Conservation (phyloP, 352 stramenopile species). For the Globisporangium spiculum region DNA sequence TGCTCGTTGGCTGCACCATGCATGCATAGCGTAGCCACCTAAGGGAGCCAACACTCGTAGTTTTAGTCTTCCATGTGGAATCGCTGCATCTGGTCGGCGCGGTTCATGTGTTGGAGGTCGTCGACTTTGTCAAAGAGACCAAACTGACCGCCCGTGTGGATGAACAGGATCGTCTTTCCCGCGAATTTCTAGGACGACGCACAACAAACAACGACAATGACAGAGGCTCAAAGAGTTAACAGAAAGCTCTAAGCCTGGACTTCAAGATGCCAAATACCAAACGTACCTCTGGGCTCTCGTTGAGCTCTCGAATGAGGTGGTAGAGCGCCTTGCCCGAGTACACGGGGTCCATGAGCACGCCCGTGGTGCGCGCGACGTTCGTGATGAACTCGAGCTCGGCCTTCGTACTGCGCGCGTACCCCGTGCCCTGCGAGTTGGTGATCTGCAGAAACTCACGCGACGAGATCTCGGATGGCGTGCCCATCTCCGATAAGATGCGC, state of each 20-base stretch:
- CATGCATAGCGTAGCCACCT: neutral
- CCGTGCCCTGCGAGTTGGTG: conserved; percentile 75
- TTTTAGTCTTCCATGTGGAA: conserved; percentile 54
- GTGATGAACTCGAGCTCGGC: conserved; percentile 78
- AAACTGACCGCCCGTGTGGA: conserved; percentile 90
- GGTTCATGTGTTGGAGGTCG: conserved; percentile 58
- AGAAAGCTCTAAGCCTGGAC: neutral
- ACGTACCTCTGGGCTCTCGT: conserved; percentile 46
- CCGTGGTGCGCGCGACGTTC: conserved; percentile 63
- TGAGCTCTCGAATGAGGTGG: conserved; percentile 77
- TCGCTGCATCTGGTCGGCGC: conserved; percentile 44
- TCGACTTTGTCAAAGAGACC: conserved; percentile 90
- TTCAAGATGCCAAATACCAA: neutral
- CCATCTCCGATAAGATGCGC: conserved; percentile 72
- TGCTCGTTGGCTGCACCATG: neutral
- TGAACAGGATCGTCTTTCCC: conserved; percentile 86
- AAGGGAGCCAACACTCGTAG: neutral
- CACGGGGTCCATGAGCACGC: conserved; percentile 83
- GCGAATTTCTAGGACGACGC: conserved; percentile 58
- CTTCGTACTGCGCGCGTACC: conserved; percentile 77
- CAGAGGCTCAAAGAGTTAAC: neutral
- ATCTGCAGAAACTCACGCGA: conserved; percentile 75
- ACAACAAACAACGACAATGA: neutral
- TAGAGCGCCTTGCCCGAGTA: conserved; percentile 88
- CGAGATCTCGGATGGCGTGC: conserved; percentile 38